Conservation (phyloP, 2,329 filamentous ascomycete species). For the Pochonia chlamydosporia region DNA sequence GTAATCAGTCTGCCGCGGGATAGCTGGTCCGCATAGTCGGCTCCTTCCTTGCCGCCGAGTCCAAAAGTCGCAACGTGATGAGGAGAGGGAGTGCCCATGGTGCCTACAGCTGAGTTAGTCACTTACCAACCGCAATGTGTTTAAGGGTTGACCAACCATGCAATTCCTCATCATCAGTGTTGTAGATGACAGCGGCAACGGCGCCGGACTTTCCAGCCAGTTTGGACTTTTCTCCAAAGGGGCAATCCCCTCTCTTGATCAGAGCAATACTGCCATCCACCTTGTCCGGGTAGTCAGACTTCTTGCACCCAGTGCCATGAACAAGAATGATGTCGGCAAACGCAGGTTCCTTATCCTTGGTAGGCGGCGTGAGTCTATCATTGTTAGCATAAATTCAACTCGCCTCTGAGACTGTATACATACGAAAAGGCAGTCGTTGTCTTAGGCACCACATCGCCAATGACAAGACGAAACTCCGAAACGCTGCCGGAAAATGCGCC, state of each 20-base stretch:
- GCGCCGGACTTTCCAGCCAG: conserved; percentile 65
- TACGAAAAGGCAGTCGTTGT: conserved; percentile 46
- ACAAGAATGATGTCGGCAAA: conserved; percentile 56
- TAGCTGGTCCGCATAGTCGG: conserved; percentile 49
- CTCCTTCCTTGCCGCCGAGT: conserved; percentile 54
- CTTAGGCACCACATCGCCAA: conserved; percentile 45
- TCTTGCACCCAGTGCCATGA: conserved; percentile 56
- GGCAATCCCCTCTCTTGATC: conserved; percentile 62
- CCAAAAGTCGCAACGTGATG: conserved; percentile 65
- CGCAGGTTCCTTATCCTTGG: conserved; percentile 51
- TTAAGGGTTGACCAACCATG: too few relatives aligned
- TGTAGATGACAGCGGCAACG: conserved; percentile 66
- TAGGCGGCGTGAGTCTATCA: conserved; percentile 57
- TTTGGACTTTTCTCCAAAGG: conserved; percentile 66
- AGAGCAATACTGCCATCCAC: conserved; percentile 63
- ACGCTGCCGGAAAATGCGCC: conserved; percentile 56
- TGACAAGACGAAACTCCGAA: conserved; percentile 50
- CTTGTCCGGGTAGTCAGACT: conserved; percentile 55
- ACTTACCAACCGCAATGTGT: too few relatives aligned
- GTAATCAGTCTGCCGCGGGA: conserved; percentile 42
- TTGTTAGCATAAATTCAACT: background rate
- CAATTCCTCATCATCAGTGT: conserved; percentile 58
- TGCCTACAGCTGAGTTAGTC: too few relatives aligned
- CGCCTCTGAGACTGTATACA: background rate
- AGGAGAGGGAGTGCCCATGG: conserved; percentile 55